phyloP scores from a whole-genome alignment of 495 filamentous ascomycete genomes.

The Neurospora cerealis region DNA sequence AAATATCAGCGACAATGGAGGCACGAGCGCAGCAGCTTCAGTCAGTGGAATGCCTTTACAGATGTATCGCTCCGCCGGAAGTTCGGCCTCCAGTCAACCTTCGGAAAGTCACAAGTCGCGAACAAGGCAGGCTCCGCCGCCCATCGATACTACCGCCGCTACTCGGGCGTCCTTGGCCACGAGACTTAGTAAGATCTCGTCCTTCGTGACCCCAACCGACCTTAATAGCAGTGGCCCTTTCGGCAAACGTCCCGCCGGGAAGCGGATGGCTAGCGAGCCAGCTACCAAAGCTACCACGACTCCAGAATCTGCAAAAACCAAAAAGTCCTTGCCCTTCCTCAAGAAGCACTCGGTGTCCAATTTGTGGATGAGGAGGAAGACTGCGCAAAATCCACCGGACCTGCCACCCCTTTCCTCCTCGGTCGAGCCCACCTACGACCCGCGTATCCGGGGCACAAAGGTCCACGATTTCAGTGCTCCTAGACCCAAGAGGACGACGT shows the following conservation, averaged over 20 bases:
- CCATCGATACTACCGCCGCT: conserved; percentile 17
- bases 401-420: conserved; percentile 41
- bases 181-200: conserved; percentile 24
- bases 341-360: conserved; percentile 43
- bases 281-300: conserved; percentile 46
- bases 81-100: conserved; percentile 1
- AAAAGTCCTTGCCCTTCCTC: conserved; percentile 41
- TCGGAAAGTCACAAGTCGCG: conserved; percentile 18
- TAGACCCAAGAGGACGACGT: conserved; percentile 46
- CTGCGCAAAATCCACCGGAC: conserved; percentile 32
- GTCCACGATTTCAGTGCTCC: conserved; percentile 91
- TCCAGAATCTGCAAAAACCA: conserved; percentile 44
- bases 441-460: conserved; percentile 70
- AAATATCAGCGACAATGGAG: conserved; percentile 21
- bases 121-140: conserved; percentile 16
- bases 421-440: conserved; percentile 51
- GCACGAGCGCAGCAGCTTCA: conserved; percentile 15
- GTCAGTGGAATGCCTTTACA: conserved; percentile 32
- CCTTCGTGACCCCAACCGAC: conserved; percentile 30
- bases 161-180: conserved; percentile 14
- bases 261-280: conserved; percentile 28
- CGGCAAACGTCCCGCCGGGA: conserved; percentile 23
- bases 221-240: conserved; percentile 11
- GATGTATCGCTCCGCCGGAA: conserved; percentile 22
- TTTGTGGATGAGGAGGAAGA: conserved; percentile 31